Evolutionary conservation across 2,329 filamentous ascomycete species (phyloP).

Genomic region (Fusarium floridanum): DNA sequence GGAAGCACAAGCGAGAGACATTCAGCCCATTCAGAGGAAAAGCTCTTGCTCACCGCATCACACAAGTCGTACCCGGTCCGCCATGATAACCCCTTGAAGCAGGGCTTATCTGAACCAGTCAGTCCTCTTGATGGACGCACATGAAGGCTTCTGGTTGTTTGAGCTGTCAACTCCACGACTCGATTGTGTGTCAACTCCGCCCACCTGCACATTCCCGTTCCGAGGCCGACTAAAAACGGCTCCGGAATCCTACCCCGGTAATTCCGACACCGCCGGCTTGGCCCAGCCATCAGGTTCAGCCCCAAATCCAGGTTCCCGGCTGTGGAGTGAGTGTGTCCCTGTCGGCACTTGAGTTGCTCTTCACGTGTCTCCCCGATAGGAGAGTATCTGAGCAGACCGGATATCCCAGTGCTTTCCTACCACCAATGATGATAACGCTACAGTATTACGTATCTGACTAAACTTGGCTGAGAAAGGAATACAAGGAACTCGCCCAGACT

Average conservation of each 20-base stretch:
- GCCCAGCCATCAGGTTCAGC: conserved; percentile 6
- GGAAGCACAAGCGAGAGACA: conserved; percentile 32
- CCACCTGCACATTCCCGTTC: not conserved
- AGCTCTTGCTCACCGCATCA: conserved; percentile 32
- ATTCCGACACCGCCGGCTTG: conserved; percentile 3
- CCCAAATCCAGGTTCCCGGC: not conserved
- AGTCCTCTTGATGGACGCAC: conserved; percentile 11
- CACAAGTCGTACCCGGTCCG: conserved; percentile 29
- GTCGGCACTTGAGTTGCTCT: not conserved
- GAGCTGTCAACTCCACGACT: conserved; percentile 12
- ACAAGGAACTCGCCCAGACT: no score
- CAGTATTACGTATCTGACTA: no score
- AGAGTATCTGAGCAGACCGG: no score
- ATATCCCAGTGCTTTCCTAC: no score
- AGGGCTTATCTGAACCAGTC: conserved; percentile 16
- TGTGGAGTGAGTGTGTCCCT: not conserved
- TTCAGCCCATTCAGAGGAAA: conserved; percentile 3
- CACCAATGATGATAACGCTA: no score
- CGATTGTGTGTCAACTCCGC: not conserved
- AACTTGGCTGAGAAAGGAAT: no score
- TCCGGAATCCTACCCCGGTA: not conserved
- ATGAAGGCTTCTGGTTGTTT: conserved; percentile 26
- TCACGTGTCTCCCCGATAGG: not conserved
- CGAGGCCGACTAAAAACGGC: not conserved
- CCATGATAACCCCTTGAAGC: conserved; percentile 6